Base-by-base conservation (phyloP, 768 basidiomycete genomes). In the Naganishia kalamii region DNA sequence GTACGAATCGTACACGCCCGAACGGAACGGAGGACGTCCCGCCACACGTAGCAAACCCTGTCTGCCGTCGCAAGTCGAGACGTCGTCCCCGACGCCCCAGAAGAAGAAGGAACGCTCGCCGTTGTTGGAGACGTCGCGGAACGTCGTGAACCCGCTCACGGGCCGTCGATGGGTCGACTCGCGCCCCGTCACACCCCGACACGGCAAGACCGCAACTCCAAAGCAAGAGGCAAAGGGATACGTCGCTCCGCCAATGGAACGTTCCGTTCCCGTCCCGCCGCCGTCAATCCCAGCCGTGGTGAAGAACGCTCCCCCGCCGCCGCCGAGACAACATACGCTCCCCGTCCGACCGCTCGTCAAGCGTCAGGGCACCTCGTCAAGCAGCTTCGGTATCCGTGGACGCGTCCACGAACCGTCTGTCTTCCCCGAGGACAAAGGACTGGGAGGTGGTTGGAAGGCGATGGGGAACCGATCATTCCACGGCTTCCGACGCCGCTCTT, bases 61-160 rank as follows among this genome's bases (percentile, higher is more conserved):
- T 30, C 35, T 17, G 8, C 29, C 30, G 13, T 35, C 17, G 19
- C 29, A 32, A 1, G 23, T 17, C 13, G 33, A 13, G 15, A 32
- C 29, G 1, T 32, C 51, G 17, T 6, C 21, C 4, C 30, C 51
- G 1, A 52, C 29, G 4, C n/a, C n/a, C n/a, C n/a, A n/a, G n/a
- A n/a, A n/a, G n/a, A n/a, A n/a, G n/a, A n/a, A n/a, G n/a, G n/a
- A n/a, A n/a, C 8, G 37, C 8, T 57, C 54, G 35, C 54, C 54
- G 35, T 6, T 57, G 5, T 3, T 57, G 12, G 54, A 57, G 35
- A 57, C n/a, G 40, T 57, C 54, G 17, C 10, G 15, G 1, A 57
- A 57, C 32, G 54, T 41, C 15, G 27, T 57, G 35, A 57, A 57
- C 54, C 54, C 54, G 11, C 23, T 57, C 5, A 57, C 54, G 11